Evolutionary conservation across 176 grass and related monocot species (phyloP).

Genomic region (Puccinellia tenuiflora): DNA sequence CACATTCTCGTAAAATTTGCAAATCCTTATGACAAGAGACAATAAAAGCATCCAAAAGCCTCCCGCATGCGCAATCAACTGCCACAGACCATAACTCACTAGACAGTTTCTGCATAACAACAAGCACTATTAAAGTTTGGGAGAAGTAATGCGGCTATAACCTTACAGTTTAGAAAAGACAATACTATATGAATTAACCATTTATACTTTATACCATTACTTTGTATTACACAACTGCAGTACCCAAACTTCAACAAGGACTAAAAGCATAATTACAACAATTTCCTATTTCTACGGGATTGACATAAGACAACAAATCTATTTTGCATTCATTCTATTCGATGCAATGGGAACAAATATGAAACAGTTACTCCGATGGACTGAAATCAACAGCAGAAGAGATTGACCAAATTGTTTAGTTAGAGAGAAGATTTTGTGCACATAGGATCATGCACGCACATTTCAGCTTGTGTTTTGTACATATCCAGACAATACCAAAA

Average conservation of each 20-base stretch:
- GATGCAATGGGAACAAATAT: slow-evolving; percentile 12
- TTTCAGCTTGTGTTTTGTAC: background rate
- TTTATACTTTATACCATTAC: background rate
- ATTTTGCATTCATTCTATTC: background rate
- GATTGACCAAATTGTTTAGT: background rate
- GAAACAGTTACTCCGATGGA: background rate
- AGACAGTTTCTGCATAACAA: slow-evolving; percentile 54
- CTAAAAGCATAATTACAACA: background rate
- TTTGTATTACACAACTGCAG: background rate
- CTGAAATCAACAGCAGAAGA: background rate
- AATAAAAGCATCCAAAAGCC: slow-evolving; percentile 79
- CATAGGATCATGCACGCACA: background rate
- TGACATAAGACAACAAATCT: background rate
- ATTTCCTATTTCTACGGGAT: slow-evolving; percentile 4
- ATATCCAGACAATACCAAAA: background rate
- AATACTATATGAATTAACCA: background rate
- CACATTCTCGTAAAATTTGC: slow-evolving; percentile 65
- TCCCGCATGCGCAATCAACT: slow-evolving; percentile 62
- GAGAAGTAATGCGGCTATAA: background rate
- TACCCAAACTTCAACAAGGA: background rate
- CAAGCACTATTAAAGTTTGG: slow-evolving; percentile 9
- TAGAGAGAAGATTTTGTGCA: background rate
- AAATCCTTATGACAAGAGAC: slow-evolving; percentile 71
- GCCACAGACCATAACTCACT: slow-evolving; percentile 78
- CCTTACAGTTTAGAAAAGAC: background rate